A percentile compares a stretch with the other conserved stretches of the same genome.
Evolutionary conservation across 495 filamentous ascomycete species (phyloP).

Genomic region (Aspergillus heteromorphus): DNA sequence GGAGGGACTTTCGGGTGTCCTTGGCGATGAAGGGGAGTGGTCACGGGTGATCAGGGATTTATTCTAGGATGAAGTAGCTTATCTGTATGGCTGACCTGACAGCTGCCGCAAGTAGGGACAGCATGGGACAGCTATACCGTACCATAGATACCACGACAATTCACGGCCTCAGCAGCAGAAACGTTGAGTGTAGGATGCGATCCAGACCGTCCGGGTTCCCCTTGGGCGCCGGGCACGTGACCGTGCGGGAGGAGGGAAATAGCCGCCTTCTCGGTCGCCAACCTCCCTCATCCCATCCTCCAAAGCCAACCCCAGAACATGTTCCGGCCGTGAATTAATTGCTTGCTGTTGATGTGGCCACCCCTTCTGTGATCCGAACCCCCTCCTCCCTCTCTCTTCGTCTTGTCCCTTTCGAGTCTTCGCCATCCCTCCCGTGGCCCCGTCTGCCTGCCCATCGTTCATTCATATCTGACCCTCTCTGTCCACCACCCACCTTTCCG

Average conservation of each 20-base stretch:
- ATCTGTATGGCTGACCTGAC: not conserved
- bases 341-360: not conserved
- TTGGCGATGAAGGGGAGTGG: constrained; percentile 61
- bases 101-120: no score
- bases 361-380: not conserved
- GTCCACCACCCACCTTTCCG: constrained; percentile 9
- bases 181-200: no score
- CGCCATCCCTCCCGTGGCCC: not conserved
- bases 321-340: not conserved
- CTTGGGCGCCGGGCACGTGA: not conserved
- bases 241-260: not conserved
- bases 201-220: not conserved
- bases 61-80: constrained; percentile 41
- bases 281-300: not conserved
- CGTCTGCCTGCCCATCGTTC: no score
- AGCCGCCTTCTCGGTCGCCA: not conserved
- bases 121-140: no score
- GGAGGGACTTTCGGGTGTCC: constrained; percentile 43
- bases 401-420: not conserved
- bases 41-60: constrained; percentile 57
- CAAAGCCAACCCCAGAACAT: constrained; percentile 1
- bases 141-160: no score
- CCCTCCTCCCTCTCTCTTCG: not conserved
- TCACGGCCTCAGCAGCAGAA: no score
- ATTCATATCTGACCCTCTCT: not conserved